Evolutionary conservation across 805 yeast genomes (phyloP), one percentile per base, ranked within the genome.

Genomic region (Hanseniaspora lachancei): DNA sequence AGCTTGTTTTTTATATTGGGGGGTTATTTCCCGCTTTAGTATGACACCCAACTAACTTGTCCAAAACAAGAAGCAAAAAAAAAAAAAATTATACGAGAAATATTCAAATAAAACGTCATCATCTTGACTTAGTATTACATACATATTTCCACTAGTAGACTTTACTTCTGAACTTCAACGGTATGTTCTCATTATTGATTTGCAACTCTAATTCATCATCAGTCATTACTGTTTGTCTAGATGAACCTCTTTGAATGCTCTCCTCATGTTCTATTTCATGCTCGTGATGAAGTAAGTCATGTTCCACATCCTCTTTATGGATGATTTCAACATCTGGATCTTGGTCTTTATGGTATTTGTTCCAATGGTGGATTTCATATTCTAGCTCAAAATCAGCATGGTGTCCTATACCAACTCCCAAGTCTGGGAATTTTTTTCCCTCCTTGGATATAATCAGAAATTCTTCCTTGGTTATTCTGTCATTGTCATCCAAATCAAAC

Each of bases 361-460:
- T 78, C 97, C 97, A 91, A 68, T 89, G 97, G 67, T 89, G 97
- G 57, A 86, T 82, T 67, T 91, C 97, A 66, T 89, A 91, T 66
- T 89, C 97, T 61, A 80, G 77, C 68, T 89, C 97, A 64, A 89
- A 91, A 70, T 87, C 96, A 38, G 89, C 83, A 70, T 89, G 96
- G 65, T 89, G 96, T 29, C 96, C 96, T 8, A 87, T 89, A 34
- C 97, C 97, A 58, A 82, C 81, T 9, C 96, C 95, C 66, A 89
- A 80, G 68, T 91, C 97, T 0, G 97, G 97, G 64, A 91, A 78
- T 59, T 78, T 78, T 1, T 84, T 83, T 9, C 95, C 95, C 13
- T 67, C 69, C 1, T 68, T 67, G 9, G 78, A 75, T 67, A 78
- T 89, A 15, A 69, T 70, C 46, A 79, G 62, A 82, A 89, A 91